These are phyloP conservation scores for Nicotiana obtusifolia DNA, from an alignment of 257 asterid species.

Conservation along the genomic window DNA sequence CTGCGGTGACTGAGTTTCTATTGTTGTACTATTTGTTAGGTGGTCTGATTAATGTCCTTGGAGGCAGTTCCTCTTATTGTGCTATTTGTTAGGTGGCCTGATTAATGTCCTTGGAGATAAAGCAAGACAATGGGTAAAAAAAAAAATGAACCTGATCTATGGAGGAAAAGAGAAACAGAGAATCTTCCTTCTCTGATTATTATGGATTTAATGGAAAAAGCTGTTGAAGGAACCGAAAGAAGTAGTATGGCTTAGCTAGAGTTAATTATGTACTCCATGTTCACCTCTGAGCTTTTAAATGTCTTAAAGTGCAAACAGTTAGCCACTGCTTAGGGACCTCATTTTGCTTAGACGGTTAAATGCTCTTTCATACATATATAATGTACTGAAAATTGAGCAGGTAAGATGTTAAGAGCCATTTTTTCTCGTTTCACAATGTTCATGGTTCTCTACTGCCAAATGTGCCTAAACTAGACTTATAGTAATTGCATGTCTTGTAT, in stretches of 20 bases:
- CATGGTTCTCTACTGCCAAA: not conserved
- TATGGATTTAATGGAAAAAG: not conserved
- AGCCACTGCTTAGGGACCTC: not conserved
- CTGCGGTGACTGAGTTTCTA: not conserved
- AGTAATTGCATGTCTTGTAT: not conserved
- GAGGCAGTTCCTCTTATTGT: not conserved
- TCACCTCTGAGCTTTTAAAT: not conserved
- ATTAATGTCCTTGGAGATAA: not conserved
- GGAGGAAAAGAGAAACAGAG: conserved; percentile 2
- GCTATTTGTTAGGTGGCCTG: not conserved
- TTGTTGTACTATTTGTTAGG: not conserved
- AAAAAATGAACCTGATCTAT: not conserved
- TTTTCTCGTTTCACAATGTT: not conserved
- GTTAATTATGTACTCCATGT: not conserved
- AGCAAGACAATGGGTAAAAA: not conserved
- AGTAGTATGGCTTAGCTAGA: conserved; percentile 1
- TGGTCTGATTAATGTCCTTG: not conserved
- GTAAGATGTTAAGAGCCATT: not conserved
- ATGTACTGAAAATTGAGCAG: conserved; percentile 1
- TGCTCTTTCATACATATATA: not conserved
- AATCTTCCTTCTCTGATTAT: not conserved
- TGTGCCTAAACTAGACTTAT: not conserved
- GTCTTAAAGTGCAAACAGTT: not conserved
- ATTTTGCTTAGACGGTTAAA: not conserved
- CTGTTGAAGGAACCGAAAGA: not conserved